Percentiles rank a stretch among this genome's conserved stretches.
Conservation (phyloP, 1,139 yeast species). For the Hemisphaericaspora xylofermentans region DNA sequence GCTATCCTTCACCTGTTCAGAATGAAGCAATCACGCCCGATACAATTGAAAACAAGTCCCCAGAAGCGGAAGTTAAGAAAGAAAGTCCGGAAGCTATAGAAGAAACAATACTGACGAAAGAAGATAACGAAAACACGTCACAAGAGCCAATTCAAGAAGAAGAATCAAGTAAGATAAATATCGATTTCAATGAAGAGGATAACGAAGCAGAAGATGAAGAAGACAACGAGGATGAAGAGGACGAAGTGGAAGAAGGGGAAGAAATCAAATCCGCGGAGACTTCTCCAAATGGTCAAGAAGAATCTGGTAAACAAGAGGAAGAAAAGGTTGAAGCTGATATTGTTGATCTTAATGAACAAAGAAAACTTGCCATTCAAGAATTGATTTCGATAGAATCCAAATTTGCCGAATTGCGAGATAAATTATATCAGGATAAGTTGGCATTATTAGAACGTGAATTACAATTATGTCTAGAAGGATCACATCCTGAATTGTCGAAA, state of each 20-base stretch:
- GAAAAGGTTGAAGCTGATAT: constrained; percentile 32
- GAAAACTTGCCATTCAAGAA: constrained; percentile 64
- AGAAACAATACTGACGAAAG: constrained; percentile 12
- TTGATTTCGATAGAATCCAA: constrained; percentile 78
- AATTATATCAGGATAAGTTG: constrained; percentile 71
- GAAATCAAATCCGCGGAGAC: constrained; percentile 14
- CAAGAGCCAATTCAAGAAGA: neutral
- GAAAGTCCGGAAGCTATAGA: constrained; percentile 15
- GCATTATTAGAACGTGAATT: constrained; percentile 76
- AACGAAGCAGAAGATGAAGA: constrained; percentile 18
- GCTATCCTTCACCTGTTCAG: neutral
- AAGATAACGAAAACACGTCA: constrained; percentile 4
- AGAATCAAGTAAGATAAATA: neutral
- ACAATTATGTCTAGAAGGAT: constrained; percentile 82
- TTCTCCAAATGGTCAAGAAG: constrained; percentile 10
- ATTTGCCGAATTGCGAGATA: constrained; percentile 83
- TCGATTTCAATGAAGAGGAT: constrained; percentile 6
- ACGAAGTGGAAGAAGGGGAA: constrained; percentile 18
- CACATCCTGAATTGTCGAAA: constrained; percentile 80
- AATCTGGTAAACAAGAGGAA: constrained; percentile 16
- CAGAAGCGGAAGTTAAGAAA: constrained; percentile 23
- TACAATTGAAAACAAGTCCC: constrained; percentile 6
- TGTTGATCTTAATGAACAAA: constrained; percentile 46
- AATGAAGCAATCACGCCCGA: neutral
- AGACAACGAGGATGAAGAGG: constrained; percentile 20